Base-by-base conservation (phyloP, 805 yeast genomes). In the Zygosaccharomyces kombuchaensis region DNA sequence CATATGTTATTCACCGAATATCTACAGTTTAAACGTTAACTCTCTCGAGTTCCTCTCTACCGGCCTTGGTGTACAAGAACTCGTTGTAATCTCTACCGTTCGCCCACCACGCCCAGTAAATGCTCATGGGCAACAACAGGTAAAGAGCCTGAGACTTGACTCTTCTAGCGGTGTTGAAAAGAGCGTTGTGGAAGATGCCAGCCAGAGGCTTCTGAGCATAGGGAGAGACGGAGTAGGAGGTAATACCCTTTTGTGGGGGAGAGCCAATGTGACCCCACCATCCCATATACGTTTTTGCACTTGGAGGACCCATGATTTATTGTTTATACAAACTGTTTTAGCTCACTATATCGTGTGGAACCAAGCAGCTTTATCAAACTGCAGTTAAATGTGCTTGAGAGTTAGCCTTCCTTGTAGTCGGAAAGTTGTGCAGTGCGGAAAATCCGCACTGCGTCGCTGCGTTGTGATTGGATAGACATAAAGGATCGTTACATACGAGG, bases 211-310 rank as follows among this genome's bases (percentile, higher is more conserved):
- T 82, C 72, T 91, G 95, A 50, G 96, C 96, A 59, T 78, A 87
- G 52, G 96, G 95, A 55, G 99, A 86, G 54, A 93, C 89, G 46
- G 96, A 76, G 77, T 91, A 93, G 50, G 85, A 78, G 52, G 91
- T 85, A 55, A 84, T 75, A 73, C 87, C 84, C 71, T 87, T 87
- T 75, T 87, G 96, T 59, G 78, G 78, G 67, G 93, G 90, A 70
- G 86, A 77, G 51, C 95, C 96, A 66, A 89, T 71, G 74, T 76
- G 70, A 66, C 97, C 97, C 97, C 97, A 89, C 96, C 96, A 89
- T 60, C 97, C 97, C 91, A 87, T 83, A 65, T 84, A 89, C 63
- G 88, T 66, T 59, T 77, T 80, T 60, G 83, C 82, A 59, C 79
- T 78, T 67, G 84, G 84, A 64, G 84, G 87, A 66, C 78, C 85